Conservation (phyloP, 1,139 yeast species). For the Protomyces gravidus region DNA sequence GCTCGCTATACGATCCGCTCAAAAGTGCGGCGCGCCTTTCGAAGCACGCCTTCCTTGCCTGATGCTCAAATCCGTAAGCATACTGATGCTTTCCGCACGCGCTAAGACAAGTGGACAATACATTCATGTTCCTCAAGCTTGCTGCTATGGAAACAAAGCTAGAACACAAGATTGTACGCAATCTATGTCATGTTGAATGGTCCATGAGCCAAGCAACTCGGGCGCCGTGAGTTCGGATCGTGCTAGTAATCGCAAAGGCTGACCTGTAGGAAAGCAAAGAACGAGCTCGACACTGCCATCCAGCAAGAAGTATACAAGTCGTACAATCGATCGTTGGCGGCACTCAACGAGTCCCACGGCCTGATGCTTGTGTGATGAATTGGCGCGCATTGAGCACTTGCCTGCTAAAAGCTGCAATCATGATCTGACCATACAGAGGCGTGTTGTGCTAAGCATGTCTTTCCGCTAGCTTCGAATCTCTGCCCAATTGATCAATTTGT, state of each 20-base stretch:
- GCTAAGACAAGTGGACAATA: conserved; percentile 9
- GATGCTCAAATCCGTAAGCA: neutral
- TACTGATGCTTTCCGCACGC: neutral
- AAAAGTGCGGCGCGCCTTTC: neutral
- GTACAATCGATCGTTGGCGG: neutral
- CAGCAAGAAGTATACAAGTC: neutral
- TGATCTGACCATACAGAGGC: too few relatives aligned
- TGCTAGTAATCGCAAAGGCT: too few relatives aligned
- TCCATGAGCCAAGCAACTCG: neutral
- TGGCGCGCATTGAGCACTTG: too few relatives aligned
- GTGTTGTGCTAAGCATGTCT: too few relatives aligned
- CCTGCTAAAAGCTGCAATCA: too few relatives aligned
- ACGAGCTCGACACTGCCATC: neutral
- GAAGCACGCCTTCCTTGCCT: neutral
- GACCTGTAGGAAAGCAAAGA: neutral
- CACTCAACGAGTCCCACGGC: neutral
- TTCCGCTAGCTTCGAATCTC: too few relatives aligned
- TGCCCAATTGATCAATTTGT: too few relatives aligned
- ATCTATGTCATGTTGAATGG: conserved; percentile 14
- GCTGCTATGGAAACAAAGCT: conserved; percentile 1
- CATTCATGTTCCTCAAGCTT: conserved; percentile 2
- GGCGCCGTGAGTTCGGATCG: too few relatives aligned
- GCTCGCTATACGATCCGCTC: conserved; percentile 4
- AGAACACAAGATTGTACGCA: conserved; percentile 15
- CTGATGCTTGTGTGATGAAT: neutral